These are phyloP conservation scores for Russula sp. DNA, from an alignment of 768 basidiomycete genomes.

Conservation along the genomic window DNA sequence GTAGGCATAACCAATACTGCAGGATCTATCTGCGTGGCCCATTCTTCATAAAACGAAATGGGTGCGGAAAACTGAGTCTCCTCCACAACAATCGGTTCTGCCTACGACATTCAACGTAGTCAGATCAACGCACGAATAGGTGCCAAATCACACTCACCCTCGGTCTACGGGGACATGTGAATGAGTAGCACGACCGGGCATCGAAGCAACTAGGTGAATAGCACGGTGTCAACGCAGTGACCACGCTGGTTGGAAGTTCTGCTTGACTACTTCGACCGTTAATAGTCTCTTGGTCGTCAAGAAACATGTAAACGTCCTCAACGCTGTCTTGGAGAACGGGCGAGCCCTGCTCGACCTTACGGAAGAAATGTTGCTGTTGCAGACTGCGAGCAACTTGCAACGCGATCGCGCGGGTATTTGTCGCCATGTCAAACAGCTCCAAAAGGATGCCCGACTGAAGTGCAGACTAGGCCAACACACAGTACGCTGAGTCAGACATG, in stretches of 20 bases:
- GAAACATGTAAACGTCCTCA: constrained; percentile 90
- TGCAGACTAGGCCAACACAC: constrained; percentile 52
- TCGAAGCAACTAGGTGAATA: constrained; percentile 84
- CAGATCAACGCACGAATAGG: neutral
- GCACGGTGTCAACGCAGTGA: constrained; percentile 85
- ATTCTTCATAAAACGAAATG: constrained; percentile 33
- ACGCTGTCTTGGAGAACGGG: constrained; percentile 77
- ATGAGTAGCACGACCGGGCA: constrained; percentile 74
- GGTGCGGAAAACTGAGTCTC: neutral
- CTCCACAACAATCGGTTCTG: constrained; percentile 7
- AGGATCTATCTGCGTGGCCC: constrained; percentile 46
- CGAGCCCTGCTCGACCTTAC: constrained; percentile 93
- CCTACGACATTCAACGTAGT: neutral
- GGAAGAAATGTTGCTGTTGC: constrained; percentile 90
- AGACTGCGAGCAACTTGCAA: constrained; percentile 84
- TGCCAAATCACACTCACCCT: constrained; percentile 39
- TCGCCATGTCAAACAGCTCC: constrained; percentile 68
- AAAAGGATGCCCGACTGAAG: constrained; percentile 84
- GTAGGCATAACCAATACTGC: constrained; percentile 48
- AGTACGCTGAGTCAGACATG: neutral
- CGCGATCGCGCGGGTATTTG: constrained; percentile 74
- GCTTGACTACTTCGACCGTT: constrained; percentile 58
- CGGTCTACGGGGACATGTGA: constrained; percentile 55
- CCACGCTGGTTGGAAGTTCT: constrained; percentile 81
- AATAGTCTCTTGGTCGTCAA: constrained; percentile 67